A percentile compares a stretch with the other conserved stretches of the same genome.
These are phyloP conservation scores for Tagetes erecta DNA, from an alignment of 129 eudicot species.

Conservation along the genomic window DNA sequence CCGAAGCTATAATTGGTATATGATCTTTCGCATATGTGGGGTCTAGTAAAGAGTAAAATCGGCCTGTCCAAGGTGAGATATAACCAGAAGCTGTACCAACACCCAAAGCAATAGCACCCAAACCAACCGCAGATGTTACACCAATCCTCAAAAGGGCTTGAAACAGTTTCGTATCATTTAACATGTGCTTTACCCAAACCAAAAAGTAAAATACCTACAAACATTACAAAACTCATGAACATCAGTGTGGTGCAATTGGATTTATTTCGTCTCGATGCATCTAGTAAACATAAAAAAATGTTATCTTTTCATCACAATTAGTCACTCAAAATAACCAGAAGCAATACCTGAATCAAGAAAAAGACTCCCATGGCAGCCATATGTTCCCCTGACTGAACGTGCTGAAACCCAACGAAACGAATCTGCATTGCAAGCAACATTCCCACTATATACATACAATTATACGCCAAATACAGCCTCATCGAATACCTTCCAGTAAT, in stretches of 20 bases:
- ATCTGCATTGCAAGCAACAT: slow-evolving; percentile 98
- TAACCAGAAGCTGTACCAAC: slow-evolving; percentile 95
- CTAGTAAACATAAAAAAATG: neutral
- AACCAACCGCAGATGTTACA: slow-evolving; percentile 66
- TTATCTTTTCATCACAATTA: too few species aligned
- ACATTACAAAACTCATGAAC: neutral
- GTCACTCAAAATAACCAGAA: neutral
- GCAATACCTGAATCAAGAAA: slow-evolving; percentile 84
- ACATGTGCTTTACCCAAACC: slow-evolving; percentile 73
- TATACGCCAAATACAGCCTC: slow-evolving; percentile 91
- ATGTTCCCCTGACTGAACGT: slow-evolving; percentile 95
- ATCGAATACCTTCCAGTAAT: slow-evolving; percentile 87
- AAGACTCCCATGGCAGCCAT: slow-evolving; percentile 99
- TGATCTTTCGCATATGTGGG: slow-evolving; percentile 98
- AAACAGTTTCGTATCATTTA: slow-evolving; percentile 68
- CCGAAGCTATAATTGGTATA: slow-evolving; percentile 92
- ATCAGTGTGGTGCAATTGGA: slow-evolving; percentile 1
- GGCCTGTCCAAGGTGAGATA: slow-evolving; percentile 97
- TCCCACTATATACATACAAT: slow-evolving; percentile 88
- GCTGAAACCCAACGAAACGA: slow-evolving; percentile 93
- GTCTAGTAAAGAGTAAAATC: slow-evolving; percentile 93
- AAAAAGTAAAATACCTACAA: slow-evolving; percentile 84
- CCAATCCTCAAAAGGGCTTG: slow-evolving; percentile 82
- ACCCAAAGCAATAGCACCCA: slow-evolving; percentile 81
- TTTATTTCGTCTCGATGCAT: neutral